Evolutionary conservation across 805 yeast species (phyloP), one percentile per base, ranked within the genome.

Genomic region (Torulaspora indica): DNA sequence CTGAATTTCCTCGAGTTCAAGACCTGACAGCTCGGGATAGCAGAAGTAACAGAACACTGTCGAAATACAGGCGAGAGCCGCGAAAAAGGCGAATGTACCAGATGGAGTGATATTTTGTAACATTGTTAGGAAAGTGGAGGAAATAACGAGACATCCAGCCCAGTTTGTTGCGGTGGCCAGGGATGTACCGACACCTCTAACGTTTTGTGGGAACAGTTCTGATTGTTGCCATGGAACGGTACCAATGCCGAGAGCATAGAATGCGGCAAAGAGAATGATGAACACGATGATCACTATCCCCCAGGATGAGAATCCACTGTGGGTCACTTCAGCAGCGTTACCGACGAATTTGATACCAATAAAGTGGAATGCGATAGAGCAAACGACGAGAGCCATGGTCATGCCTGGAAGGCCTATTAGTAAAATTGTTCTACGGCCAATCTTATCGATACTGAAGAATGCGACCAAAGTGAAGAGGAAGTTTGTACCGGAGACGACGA

Each of bases 141-240:
- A 86, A 61, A 93, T 87, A 33, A 86, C 83, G 56, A 91, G 71
- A 18, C 96, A 88, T 40, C 98, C 98, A 5, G 88, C 79, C 98
- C 98, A 91, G 70, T 91, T 91, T 35, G 90, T 81, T 12, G 93
- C 91, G 9, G 97, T 87, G 1, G 96, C 89, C 58, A 79, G 82
- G 46, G 95, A 86, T 8, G 89, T 81, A 48, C 98, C 98, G 37
- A 88, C 75, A 47, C 96, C 95, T 64, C 98, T 80, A 27, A 91
- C 96, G 49, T 81, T 78, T 73, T 90, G 95, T 28, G 97, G 93
- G 70, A 93, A 89, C 60, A 91, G 71, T 68, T 91, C 98, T 45
- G 91, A 84, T 62, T 93, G 97, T 63, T 91, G 96, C 98, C 98
- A 91, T 45, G 98, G 97, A 43, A 88, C 93, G 65, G 91, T 90